A percentile compares a stretch with the other conserved stretches of the same genome.
Conservation (phyloP, 331 rosid genomes). For the Pyrus hybrid region DNA sequence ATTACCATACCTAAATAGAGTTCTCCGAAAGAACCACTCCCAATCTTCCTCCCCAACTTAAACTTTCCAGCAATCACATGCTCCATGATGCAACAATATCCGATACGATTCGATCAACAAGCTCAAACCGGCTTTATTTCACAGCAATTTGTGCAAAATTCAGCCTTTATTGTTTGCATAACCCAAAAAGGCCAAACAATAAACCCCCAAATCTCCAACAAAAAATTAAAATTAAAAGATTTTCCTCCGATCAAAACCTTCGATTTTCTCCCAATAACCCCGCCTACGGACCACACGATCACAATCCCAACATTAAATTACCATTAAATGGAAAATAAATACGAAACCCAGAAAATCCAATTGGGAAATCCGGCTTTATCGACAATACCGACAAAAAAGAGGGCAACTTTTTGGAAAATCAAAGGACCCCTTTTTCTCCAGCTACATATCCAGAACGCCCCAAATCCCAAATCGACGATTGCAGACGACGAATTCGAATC, state of each 20-base stretch:
- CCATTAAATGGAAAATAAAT: not conserved
- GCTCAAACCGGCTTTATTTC: conserved; percentile 14
- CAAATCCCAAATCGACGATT: conserved; percentile 24
- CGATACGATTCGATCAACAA: conserved; percentile 23
- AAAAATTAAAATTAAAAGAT: conserved; percentile 5
- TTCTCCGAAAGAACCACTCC: conserved; percentile 99
- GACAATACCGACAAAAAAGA: conserved; percentile 6
- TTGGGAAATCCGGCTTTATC: conserved; percentile 7
- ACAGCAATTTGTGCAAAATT: conserved; percentile 35
- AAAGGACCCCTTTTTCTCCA: conserved; percentile 6
- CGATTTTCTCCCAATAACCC: conserved; percentile 12
- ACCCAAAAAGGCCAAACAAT: conserved; percentile 23
- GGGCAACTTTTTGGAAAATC: conserved; percentile 18
- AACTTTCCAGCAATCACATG: conserved; percentile 88
- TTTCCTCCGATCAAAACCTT: conserved; percentile 12
- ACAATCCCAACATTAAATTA: conserved; percentile 19
- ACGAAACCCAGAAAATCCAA: conserved; percentile 7
- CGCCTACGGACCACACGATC: conserved; percentile 23
- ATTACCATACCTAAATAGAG: conserved; percentile 65
- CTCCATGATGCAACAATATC: conserved; percentile 63
- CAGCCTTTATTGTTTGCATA: conserved; percentile 26
- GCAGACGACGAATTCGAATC: conserved; percentile 18
- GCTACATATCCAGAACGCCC: conserved; percentile 22
- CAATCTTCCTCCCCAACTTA: conserved; percentile 96
- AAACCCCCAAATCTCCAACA: conserved; percentile 15